Percentiles rank a stretch among this genome's conserved stretches.
Evolutionary conservation across 2,329 filamentous ascomycete genomes (phyloP).

Genomic region (Botrytis sinoallii): DNA sequence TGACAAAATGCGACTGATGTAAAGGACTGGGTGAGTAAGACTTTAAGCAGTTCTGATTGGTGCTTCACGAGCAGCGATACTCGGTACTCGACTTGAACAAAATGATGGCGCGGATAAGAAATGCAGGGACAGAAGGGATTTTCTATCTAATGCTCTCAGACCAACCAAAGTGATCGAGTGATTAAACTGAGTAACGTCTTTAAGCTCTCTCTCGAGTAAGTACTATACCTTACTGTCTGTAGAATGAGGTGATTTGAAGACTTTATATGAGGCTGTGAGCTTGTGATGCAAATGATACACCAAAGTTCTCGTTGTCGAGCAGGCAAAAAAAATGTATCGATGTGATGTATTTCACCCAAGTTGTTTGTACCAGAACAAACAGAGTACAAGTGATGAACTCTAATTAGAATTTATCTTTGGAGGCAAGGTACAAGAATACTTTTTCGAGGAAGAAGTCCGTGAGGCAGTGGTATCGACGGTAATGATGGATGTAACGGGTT

Average conservation of each 20-base stretch:
- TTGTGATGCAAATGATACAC: conserved; percentile 1
- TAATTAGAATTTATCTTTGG: conserved; percentile 5
- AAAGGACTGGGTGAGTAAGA: conserved; percentile 14
- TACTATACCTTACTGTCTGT: conserved; percentile 16
- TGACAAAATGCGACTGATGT: conserved; percentile 16
- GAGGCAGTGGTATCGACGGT: neutral
- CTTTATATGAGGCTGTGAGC: neutral
- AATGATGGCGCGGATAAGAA: conserved; percentile 13
- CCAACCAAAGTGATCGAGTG: conserved; percentile 15
- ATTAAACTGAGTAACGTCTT: conserved; percentile 8
- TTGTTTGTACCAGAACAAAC: neutral
- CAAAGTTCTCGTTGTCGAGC: conserved; percentile 1
- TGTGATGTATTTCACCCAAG: neutral
- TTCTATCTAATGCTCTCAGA: neutral
- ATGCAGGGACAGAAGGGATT: conserved; percentile 14
- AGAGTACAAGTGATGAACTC: neutral
- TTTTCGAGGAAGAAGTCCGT: neutral
- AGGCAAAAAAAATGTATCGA: neutral
- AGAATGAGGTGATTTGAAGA: conserved; percentile 4
- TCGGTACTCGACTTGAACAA: conserved; percentile 17
- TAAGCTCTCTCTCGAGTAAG: conserved; percentile 2
- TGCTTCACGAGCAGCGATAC: conserved; percentile 9
- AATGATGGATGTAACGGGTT: neutral
- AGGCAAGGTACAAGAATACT: neutral
- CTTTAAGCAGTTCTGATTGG: conserved; percentile 14